Evolutionary conservation across 1,284 basidiomycete species (phyloP), one percentile per base, ranked within the genome.

Genomic region (Malassezia sympodialis): DNA sequence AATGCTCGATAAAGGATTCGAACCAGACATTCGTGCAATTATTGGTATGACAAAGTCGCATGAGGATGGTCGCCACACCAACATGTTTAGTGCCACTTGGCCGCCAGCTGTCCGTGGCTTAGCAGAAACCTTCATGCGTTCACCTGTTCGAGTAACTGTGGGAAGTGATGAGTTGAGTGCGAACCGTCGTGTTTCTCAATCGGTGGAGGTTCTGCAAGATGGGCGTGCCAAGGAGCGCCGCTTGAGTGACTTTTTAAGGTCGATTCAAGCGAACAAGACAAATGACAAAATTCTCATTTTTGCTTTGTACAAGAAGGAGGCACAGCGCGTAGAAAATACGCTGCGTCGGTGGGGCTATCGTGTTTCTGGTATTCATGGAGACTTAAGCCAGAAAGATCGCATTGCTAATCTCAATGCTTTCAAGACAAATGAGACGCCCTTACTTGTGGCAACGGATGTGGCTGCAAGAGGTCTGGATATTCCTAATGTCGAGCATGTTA

Each of bases 1-100:
- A 43, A 96, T 98, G 93, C 80, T 99, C 45, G 94, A 98, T 76
- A 90, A 87, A 69, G 94, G 94, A 0, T 99, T 99, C 76, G 94
- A 99, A 78, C 94, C 96, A 68, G 94, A 98, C 75, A 96, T 98
- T 62, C 81, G 90, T 46, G 82, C 82, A 54, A 98, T 99, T 69
- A 91, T 98, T 60, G 84, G 82, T 8, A 80, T 82, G 66, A 76
- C 72, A 63, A 84, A 85, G 27, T 85, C 85, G 63, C 60, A 66
- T 49, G 63, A 68, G 37, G 57, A 71, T 23, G 69, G 68, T 2
- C 61, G 76, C 42, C 71, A 75, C 59, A 78, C 77, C 5, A 73
- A 69, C 56, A 78, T 78, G 77, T 78, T 96, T 78, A 94, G 90
- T 55, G 93, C 93, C 6, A 99, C 93, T 3, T 99, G 93, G 93